Percentiles rank a stretch among this genome's conserved stretches.
Evolutionary conservation across 768 basidiomycete genomes (phyloP).

Genomic region (Lyophyllum decastes): DNA sequence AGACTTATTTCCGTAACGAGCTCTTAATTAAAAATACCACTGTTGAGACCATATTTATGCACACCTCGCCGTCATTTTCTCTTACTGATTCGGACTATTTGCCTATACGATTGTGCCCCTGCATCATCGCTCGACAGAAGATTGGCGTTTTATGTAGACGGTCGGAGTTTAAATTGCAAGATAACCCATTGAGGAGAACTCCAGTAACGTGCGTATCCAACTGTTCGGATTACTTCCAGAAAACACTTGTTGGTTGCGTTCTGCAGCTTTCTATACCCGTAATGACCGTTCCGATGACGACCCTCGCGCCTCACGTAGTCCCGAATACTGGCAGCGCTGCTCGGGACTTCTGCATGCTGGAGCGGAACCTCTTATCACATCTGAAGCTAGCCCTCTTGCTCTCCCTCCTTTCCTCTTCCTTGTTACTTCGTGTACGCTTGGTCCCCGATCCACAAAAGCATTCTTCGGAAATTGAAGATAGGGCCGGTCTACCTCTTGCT

Average conservation of each 20-base stretch:
- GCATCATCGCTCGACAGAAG: too few species aligned
- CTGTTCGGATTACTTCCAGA: neutral
- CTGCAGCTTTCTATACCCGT: neutral
- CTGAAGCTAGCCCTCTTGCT: constrained; percentile 67
- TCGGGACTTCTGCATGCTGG: constrained; percentile 80
- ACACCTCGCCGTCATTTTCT: too few species aligned
- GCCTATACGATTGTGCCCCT: too few species aligned
- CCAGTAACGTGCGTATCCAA: neutral
- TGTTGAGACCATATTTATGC: too few species aligned
- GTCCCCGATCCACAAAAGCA: constrained; percentile 36
- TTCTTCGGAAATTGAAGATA: constrained; percentile 14
- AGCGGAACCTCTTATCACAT: constrained; percentile 73
- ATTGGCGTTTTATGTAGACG: too few species aligned
- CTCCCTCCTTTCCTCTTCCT: constrained; percentile 61
- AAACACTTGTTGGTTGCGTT: neutral
- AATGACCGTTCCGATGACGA: neutral
- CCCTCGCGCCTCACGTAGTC: constrained; percentile 27
- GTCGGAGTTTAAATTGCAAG: too few species aligned
- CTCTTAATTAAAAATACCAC: too few species aligned
- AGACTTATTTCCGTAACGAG: too few species aligned
- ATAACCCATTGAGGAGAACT: too few species aligned
- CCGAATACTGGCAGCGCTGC: constrained; percentile 59
- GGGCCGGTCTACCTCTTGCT: constrained; percentile 47
- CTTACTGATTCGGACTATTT: too few species aligned
- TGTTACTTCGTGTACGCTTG: constrained; percentile 62